Conservation (phyloP, 345 rosid species). For the Cardamine chenopodiifolia region DNA sequence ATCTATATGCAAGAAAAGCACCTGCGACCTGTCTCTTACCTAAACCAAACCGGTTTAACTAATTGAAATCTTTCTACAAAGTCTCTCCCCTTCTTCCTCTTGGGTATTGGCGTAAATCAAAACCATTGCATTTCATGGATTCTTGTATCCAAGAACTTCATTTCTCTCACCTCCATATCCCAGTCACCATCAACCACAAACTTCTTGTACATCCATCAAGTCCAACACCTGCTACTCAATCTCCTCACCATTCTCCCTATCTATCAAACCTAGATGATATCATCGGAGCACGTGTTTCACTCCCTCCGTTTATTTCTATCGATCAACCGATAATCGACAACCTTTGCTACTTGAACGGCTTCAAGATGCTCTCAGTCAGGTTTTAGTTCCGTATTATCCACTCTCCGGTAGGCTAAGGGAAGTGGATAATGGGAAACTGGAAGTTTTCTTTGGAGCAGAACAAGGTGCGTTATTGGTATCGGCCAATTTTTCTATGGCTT, state of each 20-base stretch:
- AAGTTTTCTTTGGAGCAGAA: slow-evolving; percentile 69
- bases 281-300: slow-evolving; percentile 84
- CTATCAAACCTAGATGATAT: slow-evolving; percentile 88
- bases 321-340: slow-evolving; percentile 26
- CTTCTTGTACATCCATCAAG: slow-evolving; percentile 57
- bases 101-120: neutral
- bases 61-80: slow-evolving; percentile 25
- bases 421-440: slow-evolving; percentile 62
- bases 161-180: slow-evolving; percentile 54
- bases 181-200: slow-evolving; percentile 44
- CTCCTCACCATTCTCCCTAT: slow-evolving; percentile 58
- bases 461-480: slow-evolving; percentile 82
- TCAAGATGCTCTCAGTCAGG: slow-evolving; percentile 55
- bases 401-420: slow-evolving; percentile 80
- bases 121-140: slow-evolving; percentile 50
- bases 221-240: slow-evolving; percentile 52
- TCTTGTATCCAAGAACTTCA: slow-evolving; percentile 67
- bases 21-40: slow-evolving; percentile 40
- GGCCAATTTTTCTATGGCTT: slow-evolving; percentile 56
- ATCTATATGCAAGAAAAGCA: slow-evolving; percentile 24
- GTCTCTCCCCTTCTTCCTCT: neutral
- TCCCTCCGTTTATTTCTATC: slow-evolving; percentile 81
- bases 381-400: slow-evolving; percentile 85
- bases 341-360: slow-evolving; percentile 45
- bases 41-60: slow-evolving; percentile 27